Percentiles rank a stretch among this genome's conserved stretches.
phyloP scores from a whole-genome alignment of 306 rosid genomes.

The Inga laurina region DNA sequence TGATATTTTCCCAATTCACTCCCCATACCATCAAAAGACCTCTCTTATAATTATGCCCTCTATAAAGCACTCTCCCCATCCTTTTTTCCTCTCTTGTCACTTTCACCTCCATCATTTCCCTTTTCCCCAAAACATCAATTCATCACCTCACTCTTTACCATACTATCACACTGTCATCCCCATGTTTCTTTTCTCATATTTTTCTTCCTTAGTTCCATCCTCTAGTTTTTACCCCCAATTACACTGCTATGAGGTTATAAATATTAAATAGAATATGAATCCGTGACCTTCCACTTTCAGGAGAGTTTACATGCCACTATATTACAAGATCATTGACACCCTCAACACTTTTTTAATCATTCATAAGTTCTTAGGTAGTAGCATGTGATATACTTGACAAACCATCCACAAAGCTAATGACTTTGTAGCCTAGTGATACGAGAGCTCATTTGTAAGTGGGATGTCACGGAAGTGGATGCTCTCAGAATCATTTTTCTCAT shows the following conservation, averaged over 20 bases:
- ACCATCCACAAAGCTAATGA: no score
- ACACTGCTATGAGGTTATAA: no score
- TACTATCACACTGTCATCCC: not conserved
- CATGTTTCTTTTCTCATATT: not conserved
- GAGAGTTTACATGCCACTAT: no score
- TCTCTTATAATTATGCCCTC: constrained; percentile 5
- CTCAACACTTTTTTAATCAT: not conserved
- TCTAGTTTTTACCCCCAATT: not conserved
- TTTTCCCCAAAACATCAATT: not conserved
- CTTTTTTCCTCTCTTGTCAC: not conserved
- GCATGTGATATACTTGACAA: not conserved
- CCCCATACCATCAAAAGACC: not conserved
- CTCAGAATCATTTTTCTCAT: no score
- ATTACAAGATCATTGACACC: no score
- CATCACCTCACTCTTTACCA: not conserved
- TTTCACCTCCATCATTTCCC: constrained; percentile 12
- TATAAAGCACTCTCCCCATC: constrained; percentile 2
- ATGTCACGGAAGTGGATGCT: no score
- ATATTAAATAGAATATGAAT: no score
- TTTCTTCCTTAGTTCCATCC: not conserved
- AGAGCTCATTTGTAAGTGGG: no score
- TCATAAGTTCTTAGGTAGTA: not conserved
- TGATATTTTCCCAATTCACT: not conserved
- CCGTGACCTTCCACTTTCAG: no score
- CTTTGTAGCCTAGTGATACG: rapidly evolving